phyloP scores from a whole-genome alignment of 306 rosid genomes.

The Cicer bijugum region DNA sequence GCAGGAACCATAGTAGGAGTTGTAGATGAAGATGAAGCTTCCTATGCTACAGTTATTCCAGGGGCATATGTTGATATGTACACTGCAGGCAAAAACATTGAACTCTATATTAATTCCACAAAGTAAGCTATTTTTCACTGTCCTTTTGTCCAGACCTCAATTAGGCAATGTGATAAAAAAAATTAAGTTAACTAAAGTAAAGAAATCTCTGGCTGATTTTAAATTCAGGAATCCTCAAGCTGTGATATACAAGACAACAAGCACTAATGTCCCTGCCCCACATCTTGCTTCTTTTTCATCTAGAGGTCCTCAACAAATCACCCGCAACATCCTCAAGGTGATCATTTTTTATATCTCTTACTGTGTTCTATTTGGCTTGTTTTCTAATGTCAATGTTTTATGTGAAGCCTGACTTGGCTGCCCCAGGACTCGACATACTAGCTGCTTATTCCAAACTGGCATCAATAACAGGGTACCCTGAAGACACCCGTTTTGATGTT shows the following conservation, averaged over 20 bases:
- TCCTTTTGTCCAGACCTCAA: background rate
- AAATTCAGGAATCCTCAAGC: conserved; percentile 65
- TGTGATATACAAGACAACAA: conserved; percentile 56
- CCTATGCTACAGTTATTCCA: conserved; percentile 59
- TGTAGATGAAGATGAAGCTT: conserved; percentile 42
- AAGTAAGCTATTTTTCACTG: conserved; percentile 52
- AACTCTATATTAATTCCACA: conserved; percentile 72
- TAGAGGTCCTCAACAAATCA: conserved; percentile 69
- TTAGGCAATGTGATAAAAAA: background rate
- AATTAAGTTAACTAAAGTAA: background rate
- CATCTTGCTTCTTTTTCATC: conserved; percentile 75
- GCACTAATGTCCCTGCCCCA: conserved; percentile 54
- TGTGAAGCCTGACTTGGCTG: conserved; percentile 79
- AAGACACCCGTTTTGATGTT: conserved; percentile 50
- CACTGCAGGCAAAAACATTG: conserved; percentile 49
- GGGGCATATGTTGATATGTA: conserved; percentile 46
- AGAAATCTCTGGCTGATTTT: conserved; percentile 4
- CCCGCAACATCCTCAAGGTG: conserved; percentile 72
- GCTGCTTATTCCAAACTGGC: conserved; percentile 65
- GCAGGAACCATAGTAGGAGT: conserved; percentile 62
- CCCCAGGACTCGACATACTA: conserved; percentile 83
- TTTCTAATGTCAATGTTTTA: conserved; percentile 29
- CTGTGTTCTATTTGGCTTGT: background rate
- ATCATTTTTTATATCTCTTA: background rate
- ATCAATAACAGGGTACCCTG: conserved; percentile 48